Conservation (phyloP, 768 basidiomycete genomes). For the Sporobolomyces roseus region DNA sequence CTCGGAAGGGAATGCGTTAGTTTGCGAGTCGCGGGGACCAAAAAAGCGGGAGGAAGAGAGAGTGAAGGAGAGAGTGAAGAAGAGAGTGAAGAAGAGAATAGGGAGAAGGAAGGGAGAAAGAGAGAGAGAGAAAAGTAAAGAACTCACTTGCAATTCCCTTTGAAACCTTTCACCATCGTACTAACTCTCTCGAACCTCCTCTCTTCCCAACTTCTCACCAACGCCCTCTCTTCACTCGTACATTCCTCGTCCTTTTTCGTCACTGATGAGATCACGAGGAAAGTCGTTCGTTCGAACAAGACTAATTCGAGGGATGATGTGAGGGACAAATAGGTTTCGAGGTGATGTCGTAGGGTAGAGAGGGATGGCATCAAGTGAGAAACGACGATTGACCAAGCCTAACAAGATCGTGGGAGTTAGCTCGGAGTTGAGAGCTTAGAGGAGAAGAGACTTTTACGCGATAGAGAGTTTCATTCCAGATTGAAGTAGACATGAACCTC, state of each 20-base stretch:
- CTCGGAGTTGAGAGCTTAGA: neutral
- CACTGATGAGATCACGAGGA: slow-evolving; percentile 80
- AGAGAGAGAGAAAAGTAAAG: too few relatives aligned
- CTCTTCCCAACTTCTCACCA: slow-evolving; percentile 49
- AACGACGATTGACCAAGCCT: slow-evolving; percentile 99
- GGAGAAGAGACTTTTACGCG: too few relatives aligned
- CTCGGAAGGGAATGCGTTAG: neutral
- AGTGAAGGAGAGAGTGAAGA: neutral
- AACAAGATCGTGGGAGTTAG: neutral
- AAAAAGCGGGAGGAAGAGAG: neutral
- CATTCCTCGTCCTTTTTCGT: slow-evolving; percentile 25
- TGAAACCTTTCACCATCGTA: slow-evolving; percentile 93
- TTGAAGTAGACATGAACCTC: slow-evolving; percentile 73
- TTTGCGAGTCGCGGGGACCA: too few relatives aligned
- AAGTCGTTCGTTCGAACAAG: slow-evolving; percentile 94
- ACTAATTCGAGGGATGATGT: slow-evolving; percentile 90
- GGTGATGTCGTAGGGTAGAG: slow-evolving; percentile 76
- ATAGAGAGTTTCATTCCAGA: slow-evolving; percentile 95
- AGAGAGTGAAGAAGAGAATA: too few relatives aligned
- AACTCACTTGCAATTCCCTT: slow-evolving; percentile 74
- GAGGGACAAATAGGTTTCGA: slow-evolving; percentile 76
- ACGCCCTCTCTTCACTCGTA: slow-evolving; percentile 48
- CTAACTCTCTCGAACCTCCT: slow-evolving; percentile 54
- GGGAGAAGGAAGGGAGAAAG: too few relatives aligned
- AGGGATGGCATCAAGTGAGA: slow-evolving; percentile 95